Percentiles rank a stretch among this genome's conserved stretches.
Evolutionary conservation across 228 moss, liverwort and hornwort genomes (phyloP).

Genomic region (Sphagnum fallax): DNA sequence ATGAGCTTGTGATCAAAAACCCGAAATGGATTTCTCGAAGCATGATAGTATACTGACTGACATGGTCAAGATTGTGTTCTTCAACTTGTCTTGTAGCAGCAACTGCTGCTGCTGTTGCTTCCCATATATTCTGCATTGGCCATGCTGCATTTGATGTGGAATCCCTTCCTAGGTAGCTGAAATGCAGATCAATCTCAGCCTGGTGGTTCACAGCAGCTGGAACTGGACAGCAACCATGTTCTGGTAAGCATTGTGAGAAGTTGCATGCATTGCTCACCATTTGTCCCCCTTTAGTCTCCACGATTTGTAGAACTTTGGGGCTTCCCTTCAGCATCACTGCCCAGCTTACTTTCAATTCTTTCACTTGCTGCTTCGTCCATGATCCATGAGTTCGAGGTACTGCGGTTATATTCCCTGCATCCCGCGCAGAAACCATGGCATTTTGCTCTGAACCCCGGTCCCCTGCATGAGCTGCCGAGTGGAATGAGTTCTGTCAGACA

Average conservation of each 20-base stretch:
- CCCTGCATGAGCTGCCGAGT: too few relatives aligned
- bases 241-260: background rate
- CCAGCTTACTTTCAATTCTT: slow-evolving; percentile 2
- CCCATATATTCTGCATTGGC: background rate
- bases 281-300: background rate
- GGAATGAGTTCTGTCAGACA: too few relatives aligned
- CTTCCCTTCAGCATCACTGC: slow-evolving; percentile 5
- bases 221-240: background rate
- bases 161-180: too few relatives aligned
- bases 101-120: background rate
- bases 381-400: background rate
- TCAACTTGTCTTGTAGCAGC: too few relatives aligned
- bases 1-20: background rate
- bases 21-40: slow-evolving; percentile 1
- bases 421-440: too few relatives aligned
- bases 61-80: too few relatives aligned
- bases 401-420: too few relatives aligned
- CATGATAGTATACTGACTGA: background rate
- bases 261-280: background rate
- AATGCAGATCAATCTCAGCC: background rate
- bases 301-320: background rate
- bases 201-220: background rate
- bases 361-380: slow-evolving; percentile 1
- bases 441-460: too few relatives aligned
- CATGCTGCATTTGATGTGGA: background rate